phyloP scores from a whole-genome alignment of 805 yeast species.

The Dipodascus geniculatus region DNA sequence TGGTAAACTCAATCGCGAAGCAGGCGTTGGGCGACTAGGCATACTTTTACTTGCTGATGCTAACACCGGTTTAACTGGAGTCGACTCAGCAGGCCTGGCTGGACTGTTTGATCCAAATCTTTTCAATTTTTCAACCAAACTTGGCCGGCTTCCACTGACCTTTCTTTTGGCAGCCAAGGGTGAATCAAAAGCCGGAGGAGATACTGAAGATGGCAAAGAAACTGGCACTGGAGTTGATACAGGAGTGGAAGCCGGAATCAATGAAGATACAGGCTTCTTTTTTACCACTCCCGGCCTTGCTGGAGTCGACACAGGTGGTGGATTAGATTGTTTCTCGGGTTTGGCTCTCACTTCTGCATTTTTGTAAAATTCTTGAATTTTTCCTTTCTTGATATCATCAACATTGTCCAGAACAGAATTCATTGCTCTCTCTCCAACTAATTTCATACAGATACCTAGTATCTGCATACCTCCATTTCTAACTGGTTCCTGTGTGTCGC shows the following conservation, averaged over 20 bases:
- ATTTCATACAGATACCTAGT: constrained; percentile 71
- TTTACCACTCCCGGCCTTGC: constrained; percentile 2
- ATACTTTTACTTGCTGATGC: not conserved
- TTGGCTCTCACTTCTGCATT: constrained; percentile 43
- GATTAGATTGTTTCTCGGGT: constrained; percentile 13
- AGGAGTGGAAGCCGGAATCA: not conserved
- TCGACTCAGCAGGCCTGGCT: not conserved
- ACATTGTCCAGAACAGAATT: constrained; percentile 49
- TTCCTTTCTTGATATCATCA: constrained; percentile 63
- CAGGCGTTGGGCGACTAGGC: not conserved
- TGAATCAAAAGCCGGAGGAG: not conserved
- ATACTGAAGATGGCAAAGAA: not conserved
- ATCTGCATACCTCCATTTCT: constrained; percentile 67
- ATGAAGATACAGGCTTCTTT: not conserved
- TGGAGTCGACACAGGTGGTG: constrained; percentile 5
- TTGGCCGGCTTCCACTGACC: not conserved
- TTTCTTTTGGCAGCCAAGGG: not conserved
- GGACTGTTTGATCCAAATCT: not conserved
- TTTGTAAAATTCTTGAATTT: constrained; percentile 49
- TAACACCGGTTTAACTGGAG: not conserved
- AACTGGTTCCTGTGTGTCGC: constrained; percentile 77
- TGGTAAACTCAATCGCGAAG: not conserved
- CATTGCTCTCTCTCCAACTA: constrained; percentile 65
- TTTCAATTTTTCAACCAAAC: not conserved
- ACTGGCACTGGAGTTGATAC: not conserved